These are phyloP conservation scores for Petasospora rhodanensis DNA, from an alignment of 1,139 yeast genomes.

Conservation along the genomic window DNA sequence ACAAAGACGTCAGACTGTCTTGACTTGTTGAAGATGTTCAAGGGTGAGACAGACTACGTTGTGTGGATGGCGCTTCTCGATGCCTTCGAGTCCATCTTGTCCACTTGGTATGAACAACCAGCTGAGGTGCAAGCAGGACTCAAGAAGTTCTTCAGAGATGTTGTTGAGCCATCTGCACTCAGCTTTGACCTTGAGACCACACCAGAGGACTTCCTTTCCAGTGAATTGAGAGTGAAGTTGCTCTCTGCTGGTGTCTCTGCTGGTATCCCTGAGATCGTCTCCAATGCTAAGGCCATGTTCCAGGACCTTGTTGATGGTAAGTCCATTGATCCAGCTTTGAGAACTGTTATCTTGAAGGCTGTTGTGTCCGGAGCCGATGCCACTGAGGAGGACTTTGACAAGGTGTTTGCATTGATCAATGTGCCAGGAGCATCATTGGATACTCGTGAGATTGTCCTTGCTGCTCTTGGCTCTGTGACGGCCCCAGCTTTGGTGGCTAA, in stretches of 20 bases:
- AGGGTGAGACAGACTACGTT: constrained; percentile 48
- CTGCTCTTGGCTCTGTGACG: constrained; percentile 55
- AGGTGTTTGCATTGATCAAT: constrained; percentile 45
- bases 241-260: constrained; percentile 49
- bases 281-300: constrained; percentile 42
- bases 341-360: constrained; percentile 49
- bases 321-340: constrained; percentile 53
- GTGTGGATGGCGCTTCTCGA: constrained; percentile 63
- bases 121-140: constrained; percentile 36
- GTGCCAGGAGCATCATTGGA: constrained; percentile 56
- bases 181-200: constrained; percentile 36
- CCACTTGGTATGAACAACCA: constrained; percentile 46
- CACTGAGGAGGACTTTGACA: constrained; percentile 42
- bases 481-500: constrained; percentile 30
- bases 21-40: constrained; percentile 39
- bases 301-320: constrained; percentile 25
- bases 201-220: constrained; percentile 40
- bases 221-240: constrained; percentile 48
- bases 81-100: constrained; percentile 39
- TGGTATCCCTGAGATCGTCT: constrained; percentile 45
- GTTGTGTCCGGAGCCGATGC: constrained; percentile 37
- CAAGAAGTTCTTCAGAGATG: constrained; percentile 34
- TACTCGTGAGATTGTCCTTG: constrained; percentile 60
- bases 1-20: constrained; percentile 47
- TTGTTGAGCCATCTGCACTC: constrained; percentile 41